These are phyloP conservation scores for Dactylorhiza incarnata DNA, from an alignment of 106 monocot genomes.

Conservation along the genomic window DNA sequence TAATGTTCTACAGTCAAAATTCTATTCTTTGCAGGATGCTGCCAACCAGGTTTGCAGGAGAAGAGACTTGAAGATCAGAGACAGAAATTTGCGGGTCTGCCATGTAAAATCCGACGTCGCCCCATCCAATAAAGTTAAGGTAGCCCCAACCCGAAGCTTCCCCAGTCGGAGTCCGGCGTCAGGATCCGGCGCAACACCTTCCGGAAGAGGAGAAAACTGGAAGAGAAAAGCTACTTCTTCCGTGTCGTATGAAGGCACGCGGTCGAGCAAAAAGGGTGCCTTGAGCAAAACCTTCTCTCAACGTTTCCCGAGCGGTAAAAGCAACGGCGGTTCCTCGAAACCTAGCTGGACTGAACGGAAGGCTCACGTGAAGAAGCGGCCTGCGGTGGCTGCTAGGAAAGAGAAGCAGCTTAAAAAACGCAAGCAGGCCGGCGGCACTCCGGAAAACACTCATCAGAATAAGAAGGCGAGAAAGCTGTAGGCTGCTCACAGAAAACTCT, in stretches of 20 bases:
- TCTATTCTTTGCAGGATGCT: conserved; percentile 45
- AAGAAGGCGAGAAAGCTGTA: conserved; percentile 47
- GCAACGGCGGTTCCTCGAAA: conserved; percentile 6
- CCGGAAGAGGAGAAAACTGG: conserved; percentile 16
- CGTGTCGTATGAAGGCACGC: conserved; percentile 73
- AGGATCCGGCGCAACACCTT: conserved; percentile 11
- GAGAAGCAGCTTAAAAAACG: conserved; percentile 64
- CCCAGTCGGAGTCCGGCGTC: conserved; percentile 16
- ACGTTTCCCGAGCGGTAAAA: background rate
- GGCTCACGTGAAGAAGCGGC: conserved; percentile 39
- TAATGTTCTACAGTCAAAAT: background rate
- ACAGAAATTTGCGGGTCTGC: conserved; percentile 63
- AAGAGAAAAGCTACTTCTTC: conserved; percentile 32
- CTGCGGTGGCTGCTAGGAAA: conserved; percentile 85
- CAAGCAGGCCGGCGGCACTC: conserved; percentile 45
- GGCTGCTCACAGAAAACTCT: background rate
- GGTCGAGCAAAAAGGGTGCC: conserved; percentile 63
- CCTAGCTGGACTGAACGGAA: conserved; percentile 4
- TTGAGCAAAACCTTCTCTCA: conserved; percentile 38
- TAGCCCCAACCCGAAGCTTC: conserved; percentile 8
- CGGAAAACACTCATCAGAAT: conserved; percentile 36
- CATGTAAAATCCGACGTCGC: conserved; percentile 57
- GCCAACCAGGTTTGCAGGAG: conserved; percentile 50
- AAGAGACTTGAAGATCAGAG: conserved; percentile 56
- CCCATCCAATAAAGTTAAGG: conserved; percentile 26